phyloP scores from a whole-genome alignment of 1,284 basidiomycete species.

The Stereum hirsutum region DNA sequence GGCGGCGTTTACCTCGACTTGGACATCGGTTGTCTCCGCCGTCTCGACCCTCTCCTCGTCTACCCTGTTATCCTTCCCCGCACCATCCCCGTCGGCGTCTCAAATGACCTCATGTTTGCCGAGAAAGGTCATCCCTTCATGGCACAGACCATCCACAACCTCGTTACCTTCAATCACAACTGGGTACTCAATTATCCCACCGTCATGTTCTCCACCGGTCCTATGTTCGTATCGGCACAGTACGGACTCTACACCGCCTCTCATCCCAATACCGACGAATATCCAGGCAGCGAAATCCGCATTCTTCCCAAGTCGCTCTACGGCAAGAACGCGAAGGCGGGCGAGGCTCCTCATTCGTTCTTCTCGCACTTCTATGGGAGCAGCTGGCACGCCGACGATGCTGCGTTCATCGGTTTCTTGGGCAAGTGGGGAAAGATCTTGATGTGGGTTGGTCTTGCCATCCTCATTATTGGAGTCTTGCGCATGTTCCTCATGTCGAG shows the following conservation, averaged over 20 bases:
- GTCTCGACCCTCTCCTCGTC: constrained; percentile 81
- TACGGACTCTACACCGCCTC: constrained; percentile 76
- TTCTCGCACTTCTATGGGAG: constrained; percentile 96
- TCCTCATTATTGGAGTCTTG: constrained; percentile 63
- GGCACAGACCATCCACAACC: constrained; percentile 87
- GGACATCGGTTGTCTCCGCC: constrained; percentile 91
- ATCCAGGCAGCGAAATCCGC: constrained; percentile 64
- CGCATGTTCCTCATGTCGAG: constrained; percentile 40
- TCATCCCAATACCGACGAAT: constrained; percentile 47
- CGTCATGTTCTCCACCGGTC: constrained; percentile 98
- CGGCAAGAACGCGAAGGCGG: constrained; percentile 88
- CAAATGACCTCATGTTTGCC: constrained; percentile 95
- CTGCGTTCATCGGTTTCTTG: constrained; percentile 87
- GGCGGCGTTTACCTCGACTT: constrained; percentile 97
- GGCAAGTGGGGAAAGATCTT: constrained; percentile 78
- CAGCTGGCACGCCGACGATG: constrained; percentile 94
- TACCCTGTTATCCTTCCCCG: constrained; percentile 90
- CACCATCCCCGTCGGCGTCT: constrained; percentile 94
- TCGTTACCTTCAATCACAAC: constrained; percentile 88
- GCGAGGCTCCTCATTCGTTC: constrained; percentile 85
- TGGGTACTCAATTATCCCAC: constrained; percentile 97
- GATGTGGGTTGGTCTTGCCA: constrained; percentile 72
- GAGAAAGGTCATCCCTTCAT: constrained; percentile 85
- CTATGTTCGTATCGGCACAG: constrained; percentile 88
- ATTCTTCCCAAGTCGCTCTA: constrained; percentile 92